Base-by-base conservation (phyloP, 306 rosid genomes). In the Vigna hirtella region DNA sequence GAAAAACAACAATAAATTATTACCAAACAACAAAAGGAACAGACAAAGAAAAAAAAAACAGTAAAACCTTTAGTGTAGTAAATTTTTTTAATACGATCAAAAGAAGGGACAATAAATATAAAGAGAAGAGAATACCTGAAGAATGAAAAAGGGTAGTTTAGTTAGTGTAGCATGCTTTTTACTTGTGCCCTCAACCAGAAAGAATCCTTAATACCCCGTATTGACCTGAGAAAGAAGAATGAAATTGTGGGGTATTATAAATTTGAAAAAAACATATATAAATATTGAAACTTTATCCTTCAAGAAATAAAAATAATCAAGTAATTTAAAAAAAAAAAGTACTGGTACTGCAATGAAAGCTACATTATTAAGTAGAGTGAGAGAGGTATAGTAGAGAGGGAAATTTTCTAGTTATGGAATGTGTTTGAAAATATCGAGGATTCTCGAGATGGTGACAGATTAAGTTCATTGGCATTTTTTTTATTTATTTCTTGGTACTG, bases 51-150 rank as follows among this genome's bases (percentile, higher is more conserved):
- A 50, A 50, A 50, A 45, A 50, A 50, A 3, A 6, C 34, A 42
- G 12, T 42, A 61, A 58, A 32, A 15, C 24, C 4, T 28, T 28
- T 12, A 62, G 1, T 62, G 16, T 6, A 62, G 47, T 62, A 61
- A 62, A 7, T 16, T 62, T 32, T 16, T 32, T 16, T 62, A 26
- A 32, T 26, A 16, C 0, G 14, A 62, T 15, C 47, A 16, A 3
- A 28, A 59, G 66, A 58, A 26, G 8, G 6, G 22, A 66, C 15
- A 52, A 22, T 30, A 63, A 22, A 72, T 32, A 55, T 15, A 20
- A 42, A 24, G 56, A 28, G 17, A 43, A 57, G 36, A 69, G 53
- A 61, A 73, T 84, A 91, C 91, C 88, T 83, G 81, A 82, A 82
- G 79, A 76, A 73, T 77, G 49, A 78, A 42, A 66, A 40, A 26